Base-by-base conservation (phyloP, 2,329 filamentous ascomycete genomes). In the Fusarium sacchari region DNA sequence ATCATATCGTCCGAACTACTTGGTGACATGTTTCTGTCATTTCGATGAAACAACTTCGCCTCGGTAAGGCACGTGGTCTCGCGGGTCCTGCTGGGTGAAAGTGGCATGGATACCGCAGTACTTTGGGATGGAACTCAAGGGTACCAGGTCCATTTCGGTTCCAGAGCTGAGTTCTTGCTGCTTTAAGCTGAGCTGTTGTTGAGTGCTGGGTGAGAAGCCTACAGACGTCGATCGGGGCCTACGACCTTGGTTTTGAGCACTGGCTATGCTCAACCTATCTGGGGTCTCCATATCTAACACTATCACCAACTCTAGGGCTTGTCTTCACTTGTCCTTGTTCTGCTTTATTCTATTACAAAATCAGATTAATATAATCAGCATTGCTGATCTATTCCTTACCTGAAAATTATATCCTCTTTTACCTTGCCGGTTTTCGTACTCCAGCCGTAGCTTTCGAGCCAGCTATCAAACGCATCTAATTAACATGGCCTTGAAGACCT, bases 41-140 rank as follows among this genome's bases (percentile, higher is more conserved):
- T 32, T 57, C 6, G 28, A 69, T 73, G 71, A 74, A 72, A 69
- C 71, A 59, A 44, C 22, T 56, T 52, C 40, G 53, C 26, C 59
- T 71, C 67, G 56, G 63, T 17, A 56, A 58, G 40, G 71, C 63
- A 55, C 40, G 37, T 72, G 50, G 46, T 60, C 17, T 20, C 30
- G 22, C 56, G 44, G 50, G n/a, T 46, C 37, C 63, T 40, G 18
- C 43, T 46, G 32, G 44, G 11, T 34, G 40, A 43, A 68, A 49
- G 17, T 20, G 53, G 30, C 56, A 59, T 59, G 64, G 53, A 61
- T 57, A 67, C 32, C 43, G 2, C 22, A 34, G 9, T 24, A 1
- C 47, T 32, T 22, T 50, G 47, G 4, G 11, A 34, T 22, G 22
- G 6, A 50, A 34, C 47, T 34, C 30, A 50, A 20, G 47, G 22